Conservation (phyloP, 495 filamentous ascomycete species). For the Xylaria castorea region DNA sequence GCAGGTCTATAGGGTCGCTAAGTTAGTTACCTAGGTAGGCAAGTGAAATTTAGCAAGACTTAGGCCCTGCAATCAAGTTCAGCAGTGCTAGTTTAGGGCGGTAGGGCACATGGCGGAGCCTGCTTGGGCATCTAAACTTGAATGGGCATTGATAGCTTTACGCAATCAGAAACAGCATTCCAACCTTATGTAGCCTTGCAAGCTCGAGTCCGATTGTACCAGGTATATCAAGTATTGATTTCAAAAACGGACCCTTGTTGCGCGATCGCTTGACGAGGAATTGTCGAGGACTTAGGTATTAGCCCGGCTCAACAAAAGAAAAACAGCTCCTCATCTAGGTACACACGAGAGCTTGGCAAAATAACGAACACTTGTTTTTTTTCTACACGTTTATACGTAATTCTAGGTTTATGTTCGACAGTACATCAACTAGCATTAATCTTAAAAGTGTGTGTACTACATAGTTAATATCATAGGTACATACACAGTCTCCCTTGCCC, state of each 20-base stretch:
- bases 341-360: not conserved
- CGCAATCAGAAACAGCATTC: constrained; percentile 22
- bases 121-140: constrained; percentile 17
- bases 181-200: constrained; percentile 16
- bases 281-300: not conserved
- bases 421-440: not conserved
- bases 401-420: not conserved
- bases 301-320: not conserved
- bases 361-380: not conserved
- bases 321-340: not conserved
- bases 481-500: not conserved
- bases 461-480: too few relatives aligned
- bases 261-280: not conserved
- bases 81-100: constrained; percentile 1
- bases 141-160: constrained; percentile 18
- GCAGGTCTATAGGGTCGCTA: not conserved
- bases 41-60: not conserved
- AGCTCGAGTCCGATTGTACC: constrained; percentile 7
- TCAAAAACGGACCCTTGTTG: not conserved
- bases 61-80: not conserved
- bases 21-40: not conserved
- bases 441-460: not conserved
- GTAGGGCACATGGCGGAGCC: constrained; percentile 5
- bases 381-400: not conserved
- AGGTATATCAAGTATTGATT: not conserved